A percentile compares a stretch with the other conserved stretches of the same genome.
These are phyloP conservation scores for Aspergillus clavatus DNA, from an alignment of 2,329 filamentous ascomycete genomes.

Conservation along the genomic window DNA sequence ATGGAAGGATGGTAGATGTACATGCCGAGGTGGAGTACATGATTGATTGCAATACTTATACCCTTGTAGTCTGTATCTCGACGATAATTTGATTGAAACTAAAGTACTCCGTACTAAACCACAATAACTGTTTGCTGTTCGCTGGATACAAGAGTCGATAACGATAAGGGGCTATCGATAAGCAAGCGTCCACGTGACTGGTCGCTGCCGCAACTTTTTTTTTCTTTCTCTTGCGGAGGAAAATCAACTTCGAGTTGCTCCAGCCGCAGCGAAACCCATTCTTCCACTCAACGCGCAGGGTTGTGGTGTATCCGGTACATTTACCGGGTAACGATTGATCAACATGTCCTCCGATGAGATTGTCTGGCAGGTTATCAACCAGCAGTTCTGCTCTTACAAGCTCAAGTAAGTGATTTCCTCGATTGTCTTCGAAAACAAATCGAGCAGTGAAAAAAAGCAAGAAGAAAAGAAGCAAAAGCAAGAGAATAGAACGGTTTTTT, in stretches of 20 bases:
- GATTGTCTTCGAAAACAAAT: constrained; percentile 6
- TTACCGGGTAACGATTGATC: constrained; percentile 3
- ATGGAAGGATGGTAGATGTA: constrained; percentile 31
- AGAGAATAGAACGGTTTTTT: too few relatives aligned
- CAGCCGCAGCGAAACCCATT: constrained; percentile 15
- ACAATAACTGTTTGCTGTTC: too few relatives aligned
- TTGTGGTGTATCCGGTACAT: constrained; percentile 11
- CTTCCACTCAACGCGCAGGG: constrained; percentile 17
- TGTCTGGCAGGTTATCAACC: constrained; percentile 94
- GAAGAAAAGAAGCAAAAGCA: too few relatives aligned
- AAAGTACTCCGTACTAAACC: too few relatives aligned
- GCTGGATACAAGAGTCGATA: neutral
- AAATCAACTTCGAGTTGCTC: constrained; percentile 11
- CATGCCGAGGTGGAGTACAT: neutral
- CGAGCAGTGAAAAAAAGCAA: constrained; percentile 4
- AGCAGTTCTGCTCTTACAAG: constrained; percentile 93
- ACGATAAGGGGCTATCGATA: constrained; percentile 26
- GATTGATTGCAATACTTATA: constrained; percentile 1
- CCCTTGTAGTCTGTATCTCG: too few relatives aligned
- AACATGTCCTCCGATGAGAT: constrained; percentile 90
- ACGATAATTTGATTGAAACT: too few relatives aligned
- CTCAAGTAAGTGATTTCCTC: constrained; percentile 61
- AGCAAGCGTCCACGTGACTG: constrained; percentile 25
- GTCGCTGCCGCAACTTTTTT: constrained; percentile 26
- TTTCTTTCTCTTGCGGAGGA: constrained; percentile 24